Evolutionary conservation across 164 flowering plant species (phyloP), one percentile per base, ranked within the genome.

Genomic region (Aristolochia californica): DNA sequence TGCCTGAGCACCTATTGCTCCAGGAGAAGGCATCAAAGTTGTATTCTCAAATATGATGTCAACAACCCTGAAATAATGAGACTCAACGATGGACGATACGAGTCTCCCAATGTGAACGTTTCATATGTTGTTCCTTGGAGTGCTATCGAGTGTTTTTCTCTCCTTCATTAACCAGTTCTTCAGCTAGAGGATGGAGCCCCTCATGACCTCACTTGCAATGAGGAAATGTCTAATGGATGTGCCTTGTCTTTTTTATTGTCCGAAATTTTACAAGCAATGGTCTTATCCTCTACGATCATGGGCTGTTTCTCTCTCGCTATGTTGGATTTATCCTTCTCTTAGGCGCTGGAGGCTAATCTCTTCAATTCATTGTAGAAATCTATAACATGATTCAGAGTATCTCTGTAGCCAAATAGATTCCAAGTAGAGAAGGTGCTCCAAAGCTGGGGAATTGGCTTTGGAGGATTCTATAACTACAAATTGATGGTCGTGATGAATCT

Each of bases 351-450:
- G 0, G 93, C 84, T 77, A 93, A 17, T 59, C 73, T 83, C 88
- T 93, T 93, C 75, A 93, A 54, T 43, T 93, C 97, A 49, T 60
- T 74, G 72, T 91, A 83, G 53, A 93, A 89, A 12, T 87, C 97
- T 0, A 90, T 62, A 16, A 93, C 78, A 62, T 89, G 95, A 56
- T 62, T 77, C 56, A 93, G 45, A 28, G 85, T 74, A 40, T 87
- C 88, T 40, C 71, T 68, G 8, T 94, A 88, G 0, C 75, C 75
- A 67, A 85, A 86, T 68, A 87, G 70, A 58, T 87, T 89, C 62
- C 83, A 69, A 0, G 89, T 84, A 14, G 98, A 91, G 5, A 74
- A 68, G 0, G 87, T 79, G 68, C 80, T 77, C 62, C 68, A 80
- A 34, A 91, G 77, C 72, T 64, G 65, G 17, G 74, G 77, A 12